Evolutionary conservation across 495 filamentous ascomycete species (phyloP).

Genomic region (Monascus purpureus): DNA sequence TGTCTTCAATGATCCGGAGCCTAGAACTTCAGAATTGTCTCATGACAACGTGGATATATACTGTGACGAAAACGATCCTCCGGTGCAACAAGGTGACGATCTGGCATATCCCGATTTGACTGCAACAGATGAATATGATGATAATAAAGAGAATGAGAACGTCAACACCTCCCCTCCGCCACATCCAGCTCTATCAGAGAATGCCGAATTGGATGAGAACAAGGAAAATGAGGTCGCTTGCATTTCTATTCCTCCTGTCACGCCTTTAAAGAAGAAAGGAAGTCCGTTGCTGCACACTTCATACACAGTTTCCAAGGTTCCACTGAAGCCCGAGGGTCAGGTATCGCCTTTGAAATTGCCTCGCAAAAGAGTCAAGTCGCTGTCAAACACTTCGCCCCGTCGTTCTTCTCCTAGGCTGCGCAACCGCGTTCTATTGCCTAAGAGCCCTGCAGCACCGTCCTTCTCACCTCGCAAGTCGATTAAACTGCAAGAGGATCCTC

Average conservation of each 20-base stretch:
- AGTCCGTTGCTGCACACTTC: conserved; percentile 29
- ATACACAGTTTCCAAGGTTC: conserved; percentile 65
- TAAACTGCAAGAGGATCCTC: neutral
- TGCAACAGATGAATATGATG: conserved; percentile 3
- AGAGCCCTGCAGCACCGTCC: neutral
- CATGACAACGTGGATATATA: conserved; percentile 35
- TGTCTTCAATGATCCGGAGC: too few species aligned
- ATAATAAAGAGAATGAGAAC: conserved; percentile 1
- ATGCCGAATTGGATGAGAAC: conserved; percentile 10
- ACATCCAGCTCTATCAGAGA: neutral
- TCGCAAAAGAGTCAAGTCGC: conserved; percentile 38
- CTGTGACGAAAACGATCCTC: conserved; percentile 41
- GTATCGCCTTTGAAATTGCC: conserved; percentile 42
- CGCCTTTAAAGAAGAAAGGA: conserved; percentile 15
- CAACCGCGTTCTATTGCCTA: conserved; percentile 10
- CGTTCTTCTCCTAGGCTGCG: conserved; percentile 22
- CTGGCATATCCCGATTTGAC: neutral
- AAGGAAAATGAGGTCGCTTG: conserved; percentile 18
- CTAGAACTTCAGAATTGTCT: neutral
- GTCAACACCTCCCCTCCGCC: neutral
- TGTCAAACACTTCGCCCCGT: conserved; percentile 24
- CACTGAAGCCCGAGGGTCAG: conserved; percentile 53
- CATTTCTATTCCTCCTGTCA: conserved; percentile 17
- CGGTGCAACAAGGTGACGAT: neutral
- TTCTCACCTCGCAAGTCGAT: conserved; percentile 14